Conservation (phyloP, 164 flowering plant species). For the Saururus chinensis region DNA sequence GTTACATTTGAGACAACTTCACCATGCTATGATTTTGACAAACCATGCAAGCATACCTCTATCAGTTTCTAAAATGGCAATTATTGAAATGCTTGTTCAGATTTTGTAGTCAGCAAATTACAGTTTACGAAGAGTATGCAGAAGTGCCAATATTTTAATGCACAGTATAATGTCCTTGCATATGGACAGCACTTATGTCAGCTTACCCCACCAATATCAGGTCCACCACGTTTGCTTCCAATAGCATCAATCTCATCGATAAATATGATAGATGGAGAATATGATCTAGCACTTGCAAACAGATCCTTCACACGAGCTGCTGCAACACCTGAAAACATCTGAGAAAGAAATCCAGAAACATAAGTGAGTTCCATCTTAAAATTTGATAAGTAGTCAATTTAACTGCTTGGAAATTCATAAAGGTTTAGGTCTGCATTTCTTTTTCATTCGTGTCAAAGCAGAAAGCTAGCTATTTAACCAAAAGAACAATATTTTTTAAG, state of each 20-base stretch:
- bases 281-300: slow-evolving; percentile 82
- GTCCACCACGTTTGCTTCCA: slow-evolving; percentile 97
- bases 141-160: too few relatives aligned
- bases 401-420: not conserved
- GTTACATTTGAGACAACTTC: not conserved
- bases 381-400: not conserved
- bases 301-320: slow-evolving; percentile 97
- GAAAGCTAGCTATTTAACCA: too few relatives aligned
- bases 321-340: slow-evolving; percentile 99
- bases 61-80: too few relatives aligned
- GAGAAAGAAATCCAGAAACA: slow-evolving; percentile 3
- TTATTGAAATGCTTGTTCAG: too few relatives aligned
- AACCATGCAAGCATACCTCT: not conserved
- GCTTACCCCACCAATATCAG: slow-evolving; percentile 97
- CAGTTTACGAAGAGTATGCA: too few relatives aligned
- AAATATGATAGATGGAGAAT: slow-evolving; percentile 91
- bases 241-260: slow-evolving; percentile 99
- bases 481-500: too few relatives aligned
- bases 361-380: not conserved
- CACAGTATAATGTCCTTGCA: too few relatives aligned
- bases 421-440: not conserved
- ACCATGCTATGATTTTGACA: not conserved
- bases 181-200: not conserved
- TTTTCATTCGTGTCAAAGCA: too few relatives aligned
- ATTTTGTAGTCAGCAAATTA: too few relatives aligned